Base-by-base conservation (phyloP, 1,284 basidiomycete genomes). In the Cryptococcus depauperatus region DNA sequence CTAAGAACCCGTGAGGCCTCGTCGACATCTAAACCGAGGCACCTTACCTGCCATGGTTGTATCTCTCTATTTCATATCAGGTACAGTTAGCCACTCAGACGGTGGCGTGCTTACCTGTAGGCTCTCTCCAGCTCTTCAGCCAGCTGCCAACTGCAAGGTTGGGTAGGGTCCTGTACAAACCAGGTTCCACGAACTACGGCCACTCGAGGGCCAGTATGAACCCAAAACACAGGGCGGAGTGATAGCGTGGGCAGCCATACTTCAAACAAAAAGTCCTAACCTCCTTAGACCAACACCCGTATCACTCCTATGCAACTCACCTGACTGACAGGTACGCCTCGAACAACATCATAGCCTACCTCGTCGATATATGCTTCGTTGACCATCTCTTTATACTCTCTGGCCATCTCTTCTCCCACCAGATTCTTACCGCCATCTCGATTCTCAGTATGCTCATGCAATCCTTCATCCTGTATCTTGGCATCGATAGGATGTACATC, bases 171-270 rank as follows among this genome's bases (percentile, higher is more conserved):
- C 46, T 47, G 55, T 21, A 67, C 57, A 60, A 76, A 77, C 77
- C 77, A 78, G 10, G 69, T 70, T 5, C 73, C 76, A 14, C 76
- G 59, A 7, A 72, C 58, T 13, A 78, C 76, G 1, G 72, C 69
- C 16, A 76, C 71, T 25, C 70, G 61, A 0, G 72, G 64, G 1
- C 73, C 74, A 5, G 69, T 66, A 49, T 74, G 68, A 22, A 68
- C 68, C 77, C 77, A 78, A 57, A 76, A 77, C 21, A 77, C 75
- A 0, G 76, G 75, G 42, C 69, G 67, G 8, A 77, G 61, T 44
- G 74, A 64, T 10, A 62, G 47, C 2, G 57, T 62, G 4, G 52
- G 44, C 23, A 66, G 54, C 10, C 60, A 58, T 18, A 73, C 71
- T 44, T 73, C 71, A 41, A 73, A 73, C 10, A 73, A 55, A 7